Conservation (phyloP, 2,329 filamentous ascomycete genomes). For the Clonostachys byssicola region DNA sequence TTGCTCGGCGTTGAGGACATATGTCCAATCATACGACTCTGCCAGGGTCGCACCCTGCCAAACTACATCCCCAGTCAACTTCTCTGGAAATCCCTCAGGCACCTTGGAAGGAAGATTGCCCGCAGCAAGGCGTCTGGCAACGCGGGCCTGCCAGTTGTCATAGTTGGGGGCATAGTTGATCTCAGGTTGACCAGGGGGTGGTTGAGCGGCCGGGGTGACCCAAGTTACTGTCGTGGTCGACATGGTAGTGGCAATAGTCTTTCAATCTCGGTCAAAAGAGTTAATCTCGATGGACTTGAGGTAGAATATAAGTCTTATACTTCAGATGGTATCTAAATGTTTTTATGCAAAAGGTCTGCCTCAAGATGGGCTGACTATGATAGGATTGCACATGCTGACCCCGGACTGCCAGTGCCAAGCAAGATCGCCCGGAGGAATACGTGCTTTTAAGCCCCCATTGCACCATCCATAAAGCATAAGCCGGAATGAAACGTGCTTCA, state of each 20-base stretch:
- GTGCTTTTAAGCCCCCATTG: too few species aligned
- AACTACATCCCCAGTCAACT: conserved; percentile 44
- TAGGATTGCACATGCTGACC: too few species aligned
- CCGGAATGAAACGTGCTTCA: too few species aligned
- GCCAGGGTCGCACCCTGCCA: conserved; percentile 50
- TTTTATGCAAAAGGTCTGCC: too few species aligned
- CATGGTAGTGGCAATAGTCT: not conserved
- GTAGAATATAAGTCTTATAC: too few species aligned
- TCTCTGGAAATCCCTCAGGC: conserved; percentile 43
- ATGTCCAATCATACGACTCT: conserved; percentile 47
- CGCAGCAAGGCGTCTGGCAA: conserved; percentile 32
- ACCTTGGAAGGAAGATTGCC: conserved; percentile 32
- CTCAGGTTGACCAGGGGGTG: conserved; percentile 46
- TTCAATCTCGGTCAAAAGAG: too few species aligned
- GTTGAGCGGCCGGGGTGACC: not conserved
- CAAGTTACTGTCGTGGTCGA: not conserved
- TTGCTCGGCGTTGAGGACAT: conserved; percentile 38
- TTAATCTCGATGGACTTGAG: too few species aligned
- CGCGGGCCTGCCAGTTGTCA: conserved; percentile 47
- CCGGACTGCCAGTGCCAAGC: too few species aligned
- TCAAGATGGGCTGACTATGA: too few species aligned
- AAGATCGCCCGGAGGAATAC: too few species aligned
- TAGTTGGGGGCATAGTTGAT: conserved; percentile 52
- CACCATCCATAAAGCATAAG: too few species aligned
- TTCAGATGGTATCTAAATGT: too few species aligned